Percentiles rank a stretch among this genome's conserved stretches.
phyloP scores from a whole-genome alignment of 495 filamentous ascomycete species.

The Lichina pygmaea region DNA sequence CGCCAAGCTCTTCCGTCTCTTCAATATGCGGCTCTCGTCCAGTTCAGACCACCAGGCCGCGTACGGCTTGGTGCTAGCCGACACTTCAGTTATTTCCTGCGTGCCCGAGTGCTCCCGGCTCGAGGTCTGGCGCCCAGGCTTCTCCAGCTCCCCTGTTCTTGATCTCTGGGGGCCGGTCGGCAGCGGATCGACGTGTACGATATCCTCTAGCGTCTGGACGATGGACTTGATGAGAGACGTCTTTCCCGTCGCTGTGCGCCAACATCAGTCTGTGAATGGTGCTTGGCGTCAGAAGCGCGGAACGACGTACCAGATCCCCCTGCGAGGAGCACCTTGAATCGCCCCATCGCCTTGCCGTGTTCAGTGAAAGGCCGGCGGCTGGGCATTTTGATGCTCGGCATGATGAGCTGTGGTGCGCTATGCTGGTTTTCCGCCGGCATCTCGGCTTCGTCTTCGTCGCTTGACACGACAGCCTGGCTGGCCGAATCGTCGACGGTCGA shows the following conservation, averaged over 20 bases:
- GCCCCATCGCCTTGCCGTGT: slow-evolving; percentile 56
- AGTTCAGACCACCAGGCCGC: slow-evolving; percentile 88
- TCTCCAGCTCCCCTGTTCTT: background rate
- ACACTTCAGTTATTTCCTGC: slow-evolving; percentile 44
- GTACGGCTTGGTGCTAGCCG: slow-evolving; percentile 81
- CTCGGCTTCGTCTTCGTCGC: slow-evolving; percentile 20
- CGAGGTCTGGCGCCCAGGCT: slow-evolving; percentile 7
- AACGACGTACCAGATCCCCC: slow-evolving; percentile 43
- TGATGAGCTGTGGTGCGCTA: slow-evolving; percentile 68
- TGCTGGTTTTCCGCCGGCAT: slow-evolving; percentile 14
- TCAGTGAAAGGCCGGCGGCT: slow-evolving; percentile 79
- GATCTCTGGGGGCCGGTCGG: slow-evolving; percentile 14
- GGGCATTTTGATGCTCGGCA: slow-evolving; percentile 93
- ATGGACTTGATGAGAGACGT: slow-evolving; percentile 82
- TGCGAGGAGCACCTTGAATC: slow-evolving; percentile 68
- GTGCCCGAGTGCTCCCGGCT: slow-evolving; percentile 15
- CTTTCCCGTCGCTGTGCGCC: slow-evolving; percentile 36
- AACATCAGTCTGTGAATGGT: background rate
- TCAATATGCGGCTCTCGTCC: slow-evolving; percentile 41
- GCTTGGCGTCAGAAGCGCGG: background rate
- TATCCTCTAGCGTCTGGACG: slow-evolving; percentile 81
- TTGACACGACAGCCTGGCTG: slow-evolving; percentile 19
- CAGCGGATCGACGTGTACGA: slow-evolving; percentile 81
- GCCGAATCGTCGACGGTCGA: slow-evolving; percentile 23
- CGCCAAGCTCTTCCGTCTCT: slow-evolving; percentile 53